Evolutionary conservation across 2,329 filamentous ascomycete species (phyloP).

Genomic region (Escovopsis sp.): DNA sequence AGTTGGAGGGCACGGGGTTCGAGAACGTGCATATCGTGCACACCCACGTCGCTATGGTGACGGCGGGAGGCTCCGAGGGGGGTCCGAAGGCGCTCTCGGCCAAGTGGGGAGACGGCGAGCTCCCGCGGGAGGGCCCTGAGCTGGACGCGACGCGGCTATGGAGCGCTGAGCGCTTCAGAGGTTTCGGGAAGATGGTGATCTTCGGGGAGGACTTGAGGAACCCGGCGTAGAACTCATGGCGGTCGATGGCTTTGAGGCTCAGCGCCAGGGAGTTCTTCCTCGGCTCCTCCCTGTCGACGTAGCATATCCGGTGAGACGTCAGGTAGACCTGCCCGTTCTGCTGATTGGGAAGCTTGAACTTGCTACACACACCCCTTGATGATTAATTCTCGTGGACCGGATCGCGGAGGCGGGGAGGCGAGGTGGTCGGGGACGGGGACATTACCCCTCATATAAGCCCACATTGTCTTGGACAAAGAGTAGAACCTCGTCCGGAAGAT

Average conservation of each 20-base stretch:
- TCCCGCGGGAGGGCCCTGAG: slow-evolving; percentile 29
- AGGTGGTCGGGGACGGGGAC: too few species aligned
- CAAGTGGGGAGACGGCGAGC: slow-evolving; percentile 31
- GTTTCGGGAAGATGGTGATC: slow-evolving; percentile 76
- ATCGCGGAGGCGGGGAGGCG: not conserved
- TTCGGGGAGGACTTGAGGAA: slow-evolving; percentile 94
- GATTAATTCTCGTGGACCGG: not conserved
- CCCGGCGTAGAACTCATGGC: slow-evolving; percentile 80
- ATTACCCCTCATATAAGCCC: slow-evolving; percentile 91
- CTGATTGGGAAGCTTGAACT: slow-evolving; percentile 86
- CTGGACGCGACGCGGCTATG: slow-evolving; percentile 37
- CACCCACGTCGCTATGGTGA: slow-evolving; percentile 69
- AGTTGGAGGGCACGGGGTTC: slow-evolving; percentile 84
- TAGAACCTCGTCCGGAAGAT: slow-evolving; percentile 85
- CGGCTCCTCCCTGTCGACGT: slow-evolving; percentile 79
- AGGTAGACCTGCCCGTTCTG: slow-evolving; percentile 95
- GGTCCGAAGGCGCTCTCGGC: slow-evolving; percentile 27
- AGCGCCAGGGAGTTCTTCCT: slow-evolving; percentile 72
- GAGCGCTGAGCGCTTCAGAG: slow-evolving; percentile 49
- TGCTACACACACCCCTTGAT: slow-evolving; percentile 47
- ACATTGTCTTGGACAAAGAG: slow-evolving; percentile 97
- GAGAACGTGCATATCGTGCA: slow-evolving; percentile 94
- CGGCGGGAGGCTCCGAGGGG: slow-evolving; percentile 25
- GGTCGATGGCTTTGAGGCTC: slow-evolving; percentile 81
- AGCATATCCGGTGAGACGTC: slow-evolving; percentile 90